Evolutionary conservation across 2,329 filamentous ascomycete species (phyloP), one percentile per base, ranked within the genome.

Genomic region (Aureobasidium subglaciale): DNA sequence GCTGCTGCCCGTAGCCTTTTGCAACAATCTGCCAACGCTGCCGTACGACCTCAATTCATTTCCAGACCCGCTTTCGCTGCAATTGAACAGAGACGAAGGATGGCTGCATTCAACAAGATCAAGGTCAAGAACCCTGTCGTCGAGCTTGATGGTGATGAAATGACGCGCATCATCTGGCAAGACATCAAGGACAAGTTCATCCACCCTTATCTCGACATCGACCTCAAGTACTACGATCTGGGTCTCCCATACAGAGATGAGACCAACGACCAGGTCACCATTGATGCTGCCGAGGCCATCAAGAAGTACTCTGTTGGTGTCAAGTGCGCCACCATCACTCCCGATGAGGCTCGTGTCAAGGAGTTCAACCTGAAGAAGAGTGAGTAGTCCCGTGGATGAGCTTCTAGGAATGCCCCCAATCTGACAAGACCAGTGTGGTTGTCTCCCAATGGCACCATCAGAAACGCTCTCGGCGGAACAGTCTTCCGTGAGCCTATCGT

Each of bases 121-220:
- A 93, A 95, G 83, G 93, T 99, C 79, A 91, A 95, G 85, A 97
- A 96, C 76, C 93, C 93, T 63, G 86, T 99, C 71, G 93, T 99
- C 73, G 93, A 97, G 79, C 83, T 97, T 67, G 92, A 97, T 72
- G 92, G 92, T 68, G 83, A 86, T 73, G 84, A 86, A 85, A 97
- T 97, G 93, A 99, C 93, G 66, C 83, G 93, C 68, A 91, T 99
- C 73, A 99, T 99, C 79, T 99, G 93, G 93, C 80, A 96, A 79
- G 85, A 88, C 74, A 99, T 99, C 83, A 96, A 96, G 83, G 88
- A 97, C 78, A 96, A 95, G 82, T 92, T 96, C 79, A 96, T 96
- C 75, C 81, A 86, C 76, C 91, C 91, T 70, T 96, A 93, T 78
- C 86, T 99, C 64, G 91, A 96, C 73, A 84, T 99, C 72, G 92